Evolutionary conservation across 2,329 filamentous ascomycete species (phyloP), one percentile per base, ranked within the genome.

Genomic region (Eutypella sp.): DNA sequence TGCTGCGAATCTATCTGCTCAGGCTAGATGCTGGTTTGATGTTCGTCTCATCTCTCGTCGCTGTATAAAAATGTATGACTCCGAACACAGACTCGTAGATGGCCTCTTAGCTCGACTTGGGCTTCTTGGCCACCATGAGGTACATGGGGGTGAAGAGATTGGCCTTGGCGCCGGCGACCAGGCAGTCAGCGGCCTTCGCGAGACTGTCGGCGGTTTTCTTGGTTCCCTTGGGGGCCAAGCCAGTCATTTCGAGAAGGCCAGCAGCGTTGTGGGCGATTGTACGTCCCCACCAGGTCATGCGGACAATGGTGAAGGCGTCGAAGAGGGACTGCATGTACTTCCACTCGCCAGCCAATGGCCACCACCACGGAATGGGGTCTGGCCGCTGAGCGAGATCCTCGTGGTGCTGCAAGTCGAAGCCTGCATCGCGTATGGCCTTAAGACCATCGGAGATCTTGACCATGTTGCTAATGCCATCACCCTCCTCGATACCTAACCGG

Each of bases 91-190:
- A n/a, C n/a, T n/a, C n/a, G n/a, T n/a, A n/a, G n/a, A n/a, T n/a
- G n/a, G n/a, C n/a, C n/a, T 34, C 38, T 20, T 37, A 18, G 41
- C 42, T 56, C 62, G 70, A 63, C 42, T 58, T 58, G 4, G 92
- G 89, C 78, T 96, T 96, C 70, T 88, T 83, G 50, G 82, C 92
- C 48, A 96, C 81, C 89, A 96, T 96, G 63, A 97, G 75, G 72
- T 96, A 96, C 92, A 97, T 97, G 46, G 92, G 92, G 2, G 92
- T 97, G 72, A 97, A 97, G n/a, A 97, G 79, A 67, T 95, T 87
- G 73, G 91, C 78, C 66, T 82, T 81, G 29, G 84, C 92, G 68
- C 92, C 92, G 40, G 87, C 89, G 19, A 96, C 91, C 42, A 97
- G 74, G 59, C 82, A 87, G 68, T 96, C 91, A 10, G 81, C 90